A percentile compares a stretch with the other conserved stretches of the same genome.
Conservation (phyloP, 2,329 filamentous ascomycete species). For the Ascochyta clinopodiicola region DNA sequence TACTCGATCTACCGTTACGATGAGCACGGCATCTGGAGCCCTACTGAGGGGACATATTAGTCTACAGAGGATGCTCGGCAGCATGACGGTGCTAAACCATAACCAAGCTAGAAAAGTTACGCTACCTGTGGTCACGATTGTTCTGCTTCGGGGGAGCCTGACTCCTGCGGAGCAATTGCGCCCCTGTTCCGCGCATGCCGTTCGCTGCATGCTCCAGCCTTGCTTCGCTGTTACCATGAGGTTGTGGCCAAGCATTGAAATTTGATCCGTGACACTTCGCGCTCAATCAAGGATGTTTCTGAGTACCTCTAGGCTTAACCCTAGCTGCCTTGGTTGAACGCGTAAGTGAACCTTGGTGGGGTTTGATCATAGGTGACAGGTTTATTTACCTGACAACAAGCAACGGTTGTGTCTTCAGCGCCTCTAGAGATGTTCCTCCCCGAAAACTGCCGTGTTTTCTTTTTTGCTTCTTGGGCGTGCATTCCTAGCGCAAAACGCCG, state of each 20-base stretch:
- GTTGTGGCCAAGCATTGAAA: constrained; percentile 33
- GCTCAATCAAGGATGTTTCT: constrained; percentile 42
- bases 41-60: background rate
- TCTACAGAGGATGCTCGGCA: background rate
- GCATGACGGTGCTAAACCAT: background rate
- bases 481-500: background rate
- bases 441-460: background rate
- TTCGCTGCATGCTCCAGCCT: background rate
- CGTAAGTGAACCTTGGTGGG: constrained; percentile 22
- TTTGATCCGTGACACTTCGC: constrained; percentile 35
- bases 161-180: background rate
- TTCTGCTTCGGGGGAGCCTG: background rate
- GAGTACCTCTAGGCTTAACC: constrained; percentile 46
- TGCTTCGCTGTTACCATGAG: constrained; percentile 32
- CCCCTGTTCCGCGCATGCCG: background rate
- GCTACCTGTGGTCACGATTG: background rate
- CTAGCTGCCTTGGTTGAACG: constrained; percentile 33
- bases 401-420: constrained; percentile 4
- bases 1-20: background rate
- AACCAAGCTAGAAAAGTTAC: background rate
- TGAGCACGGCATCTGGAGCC: background rate
- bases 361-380: background rate
- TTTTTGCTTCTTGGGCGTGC: background rate
- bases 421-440: background rate
- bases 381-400: constrained; percentile 1